Percentiles rank a stretch among this genome's conserved stretches.
Conservation (phyloP, 345 rosid genomes). For the Leavenworthia alabamica region DNA sequence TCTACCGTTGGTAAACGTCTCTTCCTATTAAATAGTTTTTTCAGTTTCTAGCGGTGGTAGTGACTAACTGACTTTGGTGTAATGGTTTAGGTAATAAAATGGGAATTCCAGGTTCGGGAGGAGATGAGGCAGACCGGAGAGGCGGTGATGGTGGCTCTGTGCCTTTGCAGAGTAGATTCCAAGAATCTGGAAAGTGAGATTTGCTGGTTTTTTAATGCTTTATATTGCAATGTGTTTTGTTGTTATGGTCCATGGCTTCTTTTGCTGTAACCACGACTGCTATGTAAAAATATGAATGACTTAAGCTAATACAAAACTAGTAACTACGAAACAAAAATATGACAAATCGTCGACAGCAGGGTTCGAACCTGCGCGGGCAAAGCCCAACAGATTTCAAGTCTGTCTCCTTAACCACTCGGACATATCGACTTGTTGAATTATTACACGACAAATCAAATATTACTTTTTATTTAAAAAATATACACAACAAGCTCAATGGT, state of each 20-base stretch:
- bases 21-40: not conserved
- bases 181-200: conserved; percentile 37
- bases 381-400: conserved; percentile 93
- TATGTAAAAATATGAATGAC: not conserved
- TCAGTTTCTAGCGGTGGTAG: not conserved
- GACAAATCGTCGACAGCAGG: conserved; percentile 65
- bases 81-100: conserved; percentile 16
- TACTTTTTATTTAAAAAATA: not conserved
- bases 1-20: conserved; percentile 25
- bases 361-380: conserved; percentile 84
- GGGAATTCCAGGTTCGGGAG: conserved; percentile 20
- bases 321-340: no score
- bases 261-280: not conserved
- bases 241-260: not conserved
- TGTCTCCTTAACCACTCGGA: conserved; percentile 99
- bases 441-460: not conserved
- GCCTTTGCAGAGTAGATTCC: conserved; percentile 27
- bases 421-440: conserved; percentile 52
- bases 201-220: not conserved
- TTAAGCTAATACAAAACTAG: not conserved
- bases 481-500: not conserved
- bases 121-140: conserved; percentile 1
- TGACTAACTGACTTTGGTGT: not conserved
- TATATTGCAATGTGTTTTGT: not conserved
- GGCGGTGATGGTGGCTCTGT: not conserved